Percentiles rank a stretch among this genome's conserved stretches.
These are phyloP conservation scores for Penicilliopsis zonata DNA, from an alignment of 495 filamentous ascomycete genomes.

Conservation along the genomic window DNA sequence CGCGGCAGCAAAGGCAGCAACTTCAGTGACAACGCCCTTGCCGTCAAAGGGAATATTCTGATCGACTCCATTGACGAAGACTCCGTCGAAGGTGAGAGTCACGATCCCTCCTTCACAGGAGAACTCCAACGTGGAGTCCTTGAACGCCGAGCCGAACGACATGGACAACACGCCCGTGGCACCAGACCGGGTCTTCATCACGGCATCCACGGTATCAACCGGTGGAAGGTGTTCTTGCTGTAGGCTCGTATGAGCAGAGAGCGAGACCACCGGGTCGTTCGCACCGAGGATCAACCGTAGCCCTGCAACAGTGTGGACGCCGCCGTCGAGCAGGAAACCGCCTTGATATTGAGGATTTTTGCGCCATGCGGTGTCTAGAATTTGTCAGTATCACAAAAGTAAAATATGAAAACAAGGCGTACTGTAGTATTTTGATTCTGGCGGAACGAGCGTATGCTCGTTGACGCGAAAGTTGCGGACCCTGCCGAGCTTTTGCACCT, in stretches of 20 bases:
- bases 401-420: constrained; percentile 7
- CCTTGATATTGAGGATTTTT: constrained; percentile 61
- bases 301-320: constrained; percentile 60
- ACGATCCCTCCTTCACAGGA: constrained; percentile 40
- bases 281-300: constrained; percentile 46
- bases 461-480: constrained; percentile 52
- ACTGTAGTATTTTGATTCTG: constrained; percentile 47
- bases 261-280: constrained; percentile 25
- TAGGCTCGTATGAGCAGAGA: constrained; percentile 48
- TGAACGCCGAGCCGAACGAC: constrained; percentile 56
- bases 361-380: constrained; percentile 56
- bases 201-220: constrained; percentile 59
- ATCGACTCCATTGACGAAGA: constrained; percentile 38
- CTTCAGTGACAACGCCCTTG: constrained; percentile 51
- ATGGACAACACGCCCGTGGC: constrained; percentile 48
- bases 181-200: constrained; percentile 46
- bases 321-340: constrained; percentile 68
- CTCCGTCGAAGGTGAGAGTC: constrained; percentile 38
- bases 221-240: constrained; percentile 54
- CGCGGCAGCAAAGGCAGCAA: constrained; percentile 51
- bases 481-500: constrained; percentile 47
- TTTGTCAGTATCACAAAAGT: constrained; percentile 2
- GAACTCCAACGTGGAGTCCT: constrained; percentile 37
- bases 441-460: constrained; percentile 40
- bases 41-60: constrained; percentile 44